Evolutionary conservation across 768 basidiomycete species (phyloP).

Genomic region (Leucosporidium creatinivorum): DNA sequence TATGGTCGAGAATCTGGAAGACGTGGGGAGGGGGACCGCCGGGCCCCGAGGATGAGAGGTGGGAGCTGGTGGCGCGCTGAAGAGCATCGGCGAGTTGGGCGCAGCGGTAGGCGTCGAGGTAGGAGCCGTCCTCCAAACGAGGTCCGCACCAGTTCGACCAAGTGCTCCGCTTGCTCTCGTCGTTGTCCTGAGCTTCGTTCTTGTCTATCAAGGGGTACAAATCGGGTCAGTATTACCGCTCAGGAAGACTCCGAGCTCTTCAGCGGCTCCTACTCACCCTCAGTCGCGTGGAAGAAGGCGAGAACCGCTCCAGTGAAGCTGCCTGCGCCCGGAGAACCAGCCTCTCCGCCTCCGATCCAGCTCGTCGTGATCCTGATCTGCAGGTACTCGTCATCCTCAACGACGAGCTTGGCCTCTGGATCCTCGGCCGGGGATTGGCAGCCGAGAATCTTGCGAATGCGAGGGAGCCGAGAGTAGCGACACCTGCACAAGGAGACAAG

Average conservation of each 20-base stretch:
- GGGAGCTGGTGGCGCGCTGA: constrained; percentile 1
- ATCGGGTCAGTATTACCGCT: no score
- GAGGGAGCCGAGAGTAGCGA: constrained; percentile 29
- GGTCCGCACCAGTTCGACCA: constrained; percentile 36
- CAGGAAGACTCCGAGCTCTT: not conserved
- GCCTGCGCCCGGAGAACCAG: constrained; percentile 6
- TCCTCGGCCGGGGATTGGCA: constrained; percentile 1
- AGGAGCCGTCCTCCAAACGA: constrained; percentile 6
- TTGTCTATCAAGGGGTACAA: constrained; percentile 9
- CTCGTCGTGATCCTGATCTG: constrained; percentile 26
- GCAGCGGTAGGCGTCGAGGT: constrained; percentile 22
- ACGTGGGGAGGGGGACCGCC: constrained; percentile 30
- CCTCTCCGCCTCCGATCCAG: constrained; percentile 20
- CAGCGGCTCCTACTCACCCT: constrained; percentile 2
- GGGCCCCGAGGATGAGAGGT: not conserved
- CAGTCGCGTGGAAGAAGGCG: constrained; percentile 34
- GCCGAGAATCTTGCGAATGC: constrained; percentile 24
- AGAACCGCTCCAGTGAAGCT: constrained; percentile 30
- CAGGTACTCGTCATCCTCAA: constrained; percentile 20
- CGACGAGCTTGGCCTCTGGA: constrained; percentile 13
- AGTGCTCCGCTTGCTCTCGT: constrained; percentile 6
- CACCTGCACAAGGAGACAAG: constrained; percentile 7
- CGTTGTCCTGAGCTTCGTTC: constrained; percentile 23
- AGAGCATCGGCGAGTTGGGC: constrained; percentile 22
- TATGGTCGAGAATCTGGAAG: constrained; percentile 36